These are phyloP conservation scores for Globisporangium paroecandrum DNA, from an alignment of 352 stramenopile genomes.

Conservation along the genomic window DNA sequence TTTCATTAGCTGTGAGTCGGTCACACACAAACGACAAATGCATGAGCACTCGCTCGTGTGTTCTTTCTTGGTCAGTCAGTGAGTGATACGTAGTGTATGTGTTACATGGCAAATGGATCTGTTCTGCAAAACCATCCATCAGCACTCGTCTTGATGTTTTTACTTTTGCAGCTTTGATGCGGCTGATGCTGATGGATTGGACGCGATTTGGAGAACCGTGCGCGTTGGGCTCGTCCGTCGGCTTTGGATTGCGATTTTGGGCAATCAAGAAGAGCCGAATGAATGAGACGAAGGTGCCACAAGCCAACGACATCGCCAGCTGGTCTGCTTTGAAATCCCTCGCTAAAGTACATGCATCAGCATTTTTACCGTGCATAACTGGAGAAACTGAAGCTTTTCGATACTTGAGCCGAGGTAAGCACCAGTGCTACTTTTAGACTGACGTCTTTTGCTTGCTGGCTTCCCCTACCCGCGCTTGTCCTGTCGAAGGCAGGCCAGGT, in stretches of 20 bases:
- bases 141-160: no score
- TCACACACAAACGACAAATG: no score
- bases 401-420: not conserved
- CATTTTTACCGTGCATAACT: not conserved
- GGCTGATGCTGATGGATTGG: not conserved
- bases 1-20: no score
- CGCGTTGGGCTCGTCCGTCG: no score
- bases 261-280: not conserved
- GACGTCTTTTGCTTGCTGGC: constrained; percentile 2
- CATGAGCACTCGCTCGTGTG: no score
- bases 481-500: no score
- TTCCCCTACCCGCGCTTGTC: not conserved
- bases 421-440: constrained; percentile 8
- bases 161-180: not conserved
- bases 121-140: no score
- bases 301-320: not conserved
- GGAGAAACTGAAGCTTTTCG: constrained; percentile 7
- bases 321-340: not conserved
- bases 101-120: no score
- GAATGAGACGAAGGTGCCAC: constrained; percentile 4
- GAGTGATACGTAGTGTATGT: no score
- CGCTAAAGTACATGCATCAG: not conserved
- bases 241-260: not conserved
- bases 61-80: no score
- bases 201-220: not conserved